Percentiles rank a stretch among this genome's conserved stretches.
Evolutionary conservation across 2,329 filamentous ascomycete species (phyloP).

Genomic region (Sordariomycetes sp.): DNA sequence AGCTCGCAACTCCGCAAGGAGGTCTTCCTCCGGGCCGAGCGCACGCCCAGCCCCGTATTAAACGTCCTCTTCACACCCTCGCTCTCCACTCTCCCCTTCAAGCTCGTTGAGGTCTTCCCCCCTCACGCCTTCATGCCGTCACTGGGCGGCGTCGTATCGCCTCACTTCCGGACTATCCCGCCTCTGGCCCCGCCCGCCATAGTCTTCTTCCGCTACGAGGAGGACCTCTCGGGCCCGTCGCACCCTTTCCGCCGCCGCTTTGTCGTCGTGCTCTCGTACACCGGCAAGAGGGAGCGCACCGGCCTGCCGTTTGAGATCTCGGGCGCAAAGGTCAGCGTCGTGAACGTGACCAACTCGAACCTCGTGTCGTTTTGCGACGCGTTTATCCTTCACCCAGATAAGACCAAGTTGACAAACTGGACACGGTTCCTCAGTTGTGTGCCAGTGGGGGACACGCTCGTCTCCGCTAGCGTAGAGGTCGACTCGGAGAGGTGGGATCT

Average conservation of each 20-base stretch:
- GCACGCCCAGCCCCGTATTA: not conserved
- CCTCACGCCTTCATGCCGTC: not conserved
- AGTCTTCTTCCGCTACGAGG: conserved; percentile 3
- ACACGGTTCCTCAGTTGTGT: not conserved
- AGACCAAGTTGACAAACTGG: not conserved
- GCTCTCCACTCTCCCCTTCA: conserved; percentile 2
- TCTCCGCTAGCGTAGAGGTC: not conserved
- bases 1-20: too few species aligned
- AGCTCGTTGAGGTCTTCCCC: conserved; percentile 4
- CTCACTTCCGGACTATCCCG: not conserved
- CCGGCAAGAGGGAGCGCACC: not conserved
- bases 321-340: not conserved
- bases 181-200: not conserved
- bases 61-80: not conserved
- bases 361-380: conserved; percentile 1
- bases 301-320: not conserved
- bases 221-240: not conserved
- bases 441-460: not conserved
- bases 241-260: conserved; percentile 1
- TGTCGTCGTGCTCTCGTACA: conserved; percentile 1
- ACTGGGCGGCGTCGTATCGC: not conserved
- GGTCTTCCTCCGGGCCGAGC: too few species aligned
- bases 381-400: not conserved
- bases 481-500: not conserved
- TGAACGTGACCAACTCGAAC: not conserved